phyloP scores from a whole-genome alignment of 805 yeast species.

The Candida takata region DNA sequence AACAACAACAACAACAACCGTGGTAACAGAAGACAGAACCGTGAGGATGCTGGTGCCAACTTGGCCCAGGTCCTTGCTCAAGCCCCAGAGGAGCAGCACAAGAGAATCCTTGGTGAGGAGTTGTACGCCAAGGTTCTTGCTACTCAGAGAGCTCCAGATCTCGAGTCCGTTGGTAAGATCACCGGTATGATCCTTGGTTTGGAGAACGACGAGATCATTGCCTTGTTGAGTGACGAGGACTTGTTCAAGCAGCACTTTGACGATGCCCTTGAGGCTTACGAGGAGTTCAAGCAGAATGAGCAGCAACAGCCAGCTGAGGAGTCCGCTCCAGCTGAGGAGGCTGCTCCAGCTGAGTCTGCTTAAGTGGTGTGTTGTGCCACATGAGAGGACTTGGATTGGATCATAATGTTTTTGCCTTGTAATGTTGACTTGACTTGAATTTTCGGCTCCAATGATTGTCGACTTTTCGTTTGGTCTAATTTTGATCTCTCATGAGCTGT shows the following conservation, averaged over 20 bases:
- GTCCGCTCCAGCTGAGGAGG: conserved; percentile 13
- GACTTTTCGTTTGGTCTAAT: neutral
- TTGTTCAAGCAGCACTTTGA: conserved; percentile 84
- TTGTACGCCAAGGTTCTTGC: conserved; percentile 88
- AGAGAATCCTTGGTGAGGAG: conserved; percentile 97
- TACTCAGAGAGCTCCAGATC: conserved; percentile 80
- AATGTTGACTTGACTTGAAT: neutral
- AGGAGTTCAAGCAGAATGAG: conserved; percentile 59
- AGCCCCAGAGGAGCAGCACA: conserved; percentile 84
- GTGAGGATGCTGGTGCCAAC: conserved; percentile 26
- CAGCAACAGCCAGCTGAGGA: conserved; percentile 12
- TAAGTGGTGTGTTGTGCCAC: conserved; percentile 3
- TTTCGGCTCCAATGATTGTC: neutral
- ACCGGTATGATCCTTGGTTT: conserved; percentile 98
- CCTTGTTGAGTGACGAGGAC: conserved; percentile 83
- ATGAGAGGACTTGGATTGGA: neutral
- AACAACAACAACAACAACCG: conserved; percentile 34
- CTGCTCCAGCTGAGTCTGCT: conserved; percentile 14
- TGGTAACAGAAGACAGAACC: conserved; percentile 32
- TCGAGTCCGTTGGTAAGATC: conserved; percentile 95
- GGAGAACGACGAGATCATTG: conserved; percentile 85
- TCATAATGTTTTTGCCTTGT: neutral
- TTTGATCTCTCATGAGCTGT: neutral
- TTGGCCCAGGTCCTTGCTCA: conserved; percentile 57
- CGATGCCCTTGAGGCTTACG: conserved; percentile 92